These are phyloP conservation scores for Ephemerocybe angulata DNA, from an alignment of 768 basidiomycete genomes.

Conservation along the genomic window DNA sequence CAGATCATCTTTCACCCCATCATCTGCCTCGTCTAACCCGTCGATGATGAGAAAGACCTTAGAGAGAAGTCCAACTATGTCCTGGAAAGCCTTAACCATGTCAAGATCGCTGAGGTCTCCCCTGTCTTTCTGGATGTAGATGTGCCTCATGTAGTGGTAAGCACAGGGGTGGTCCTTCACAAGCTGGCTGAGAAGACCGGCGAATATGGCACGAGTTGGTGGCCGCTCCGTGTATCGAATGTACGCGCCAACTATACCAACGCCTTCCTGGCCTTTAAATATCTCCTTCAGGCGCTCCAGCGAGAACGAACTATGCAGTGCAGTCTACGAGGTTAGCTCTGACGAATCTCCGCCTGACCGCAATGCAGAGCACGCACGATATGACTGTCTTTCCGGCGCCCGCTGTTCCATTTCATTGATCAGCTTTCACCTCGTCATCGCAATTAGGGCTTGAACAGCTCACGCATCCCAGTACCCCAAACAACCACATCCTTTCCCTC, in stretches of 20 bases:
- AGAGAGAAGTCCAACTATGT: not conserved
- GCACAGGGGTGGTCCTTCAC: not conserved
- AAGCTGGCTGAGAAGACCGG: not conserved
- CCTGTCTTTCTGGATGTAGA: not conserved
- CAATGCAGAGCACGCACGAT: not conserved
- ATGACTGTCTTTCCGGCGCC: not conserved
- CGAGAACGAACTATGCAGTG: not conserved
- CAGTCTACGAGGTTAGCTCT: not conserved
- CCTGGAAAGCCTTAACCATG: not conserved
- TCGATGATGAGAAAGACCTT: not conserved
- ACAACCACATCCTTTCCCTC: not conserved
- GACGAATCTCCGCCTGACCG: not conserved
- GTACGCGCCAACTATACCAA: not conserved
- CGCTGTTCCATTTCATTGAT: too few relatives aligned
- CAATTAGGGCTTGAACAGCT: not conserved
- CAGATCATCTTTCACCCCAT: not conserved
- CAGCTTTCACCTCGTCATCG: too few relatives aligned
- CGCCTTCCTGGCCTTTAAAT: not conserved
- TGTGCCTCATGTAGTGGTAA: not conserved
- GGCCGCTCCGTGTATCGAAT: not conserved
- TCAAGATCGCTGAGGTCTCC: not conserved
- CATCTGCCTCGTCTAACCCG: not conserved
- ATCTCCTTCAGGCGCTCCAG: not conserved
- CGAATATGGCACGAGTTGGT: not conserved
- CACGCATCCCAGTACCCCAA: conserved; percentile 4